Evolutionary conservation across 352 stramenopile genomes (phyloP).

Genomic region (Phytopythium vexans): DNA sequence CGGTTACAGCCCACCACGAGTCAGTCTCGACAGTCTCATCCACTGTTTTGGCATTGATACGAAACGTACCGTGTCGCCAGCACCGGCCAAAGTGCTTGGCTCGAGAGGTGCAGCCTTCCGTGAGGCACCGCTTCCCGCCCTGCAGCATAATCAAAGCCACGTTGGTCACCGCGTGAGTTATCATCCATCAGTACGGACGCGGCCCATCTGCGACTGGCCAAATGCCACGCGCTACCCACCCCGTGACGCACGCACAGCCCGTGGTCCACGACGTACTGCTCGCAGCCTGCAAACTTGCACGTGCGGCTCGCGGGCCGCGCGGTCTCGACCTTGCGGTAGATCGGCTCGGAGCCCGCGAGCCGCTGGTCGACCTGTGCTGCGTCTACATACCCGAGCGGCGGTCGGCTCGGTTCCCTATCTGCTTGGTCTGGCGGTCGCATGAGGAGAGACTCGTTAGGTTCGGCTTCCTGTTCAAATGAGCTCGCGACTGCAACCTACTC

Average conservation of each 20-base stretch:
- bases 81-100: constrained; percentile 72
- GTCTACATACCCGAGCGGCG: too few relatives aligned
- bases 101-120: constrained; percentile 58
- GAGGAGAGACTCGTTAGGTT: background rate
- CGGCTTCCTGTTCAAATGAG: background rate
- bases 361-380: too few relatives aligned
- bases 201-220: background rate
- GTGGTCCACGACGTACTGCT: constrained; percentile 58
- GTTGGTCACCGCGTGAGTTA: background rate
- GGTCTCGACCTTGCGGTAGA: constrained; percentile 29
- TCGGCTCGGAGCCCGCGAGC: too few relatives aligned
- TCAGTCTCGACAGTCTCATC: constrained; percentile 4
- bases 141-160: constrained; percentile 8
- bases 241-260: constrained; percentile 49
- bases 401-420: too few relatives aligned
- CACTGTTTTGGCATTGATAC: background rate
- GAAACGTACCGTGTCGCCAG: constrained; percentile 56
- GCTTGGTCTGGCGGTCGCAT: too few relatives aligned
- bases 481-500: background rate
- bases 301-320: constrained; percentile 35
- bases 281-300: constrained; percentile 51
- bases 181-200: too few relatives aligned
- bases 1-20: too few relatives aligned
- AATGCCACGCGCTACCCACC: constrained; percentile 13
- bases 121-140: constrained; percentile 64